Conservation (phyloP, 495 filamentous ascomycete species). For the Chaetomium fimeti region DNA sequence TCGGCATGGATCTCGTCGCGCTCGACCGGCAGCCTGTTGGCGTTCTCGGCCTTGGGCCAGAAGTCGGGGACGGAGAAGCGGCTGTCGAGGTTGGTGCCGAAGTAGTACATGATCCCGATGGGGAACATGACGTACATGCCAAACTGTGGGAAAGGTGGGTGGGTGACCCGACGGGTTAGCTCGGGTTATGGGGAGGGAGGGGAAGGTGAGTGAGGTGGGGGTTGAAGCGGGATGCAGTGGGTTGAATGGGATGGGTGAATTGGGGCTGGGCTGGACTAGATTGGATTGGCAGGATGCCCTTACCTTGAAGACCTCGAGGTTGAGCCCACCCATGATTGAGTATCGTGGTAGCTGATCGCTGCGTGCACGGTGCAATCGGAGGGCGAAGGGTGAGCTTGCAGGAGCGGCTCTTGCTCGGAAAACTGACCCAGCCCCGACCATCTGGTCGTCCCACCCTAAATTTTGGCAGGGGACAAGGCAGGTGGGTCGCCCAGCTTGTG, state of each 20-base stretch:
- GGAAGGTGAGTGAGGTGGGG: too few species aligned
- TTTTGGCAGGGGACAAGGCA: not conserved
- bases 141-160: constrained; percentile 57
- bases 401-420: constrained; percentile 42
- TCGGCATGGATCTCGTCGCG: constrained; percentile 81
- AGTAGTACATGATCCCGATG: constrained; percentile 99
- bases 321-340: constrained; percentile 69
- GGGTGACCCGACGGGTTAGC: not conserved
- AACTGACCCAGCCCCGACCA: not conserved
- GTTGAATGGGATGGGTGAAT: not conserved
- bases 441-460: constrained; percentile 11
- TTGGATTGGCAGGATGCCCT: constrained; percentile 7
- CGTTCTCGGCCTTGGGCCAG: constrained; percentile 85
- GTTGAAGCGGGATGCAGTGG: too few species aligned
- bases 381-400: constrained; percentile 44
- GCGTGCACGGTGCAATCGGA: not conserved
- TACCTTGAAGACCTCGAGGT: constrained; percentile 97
- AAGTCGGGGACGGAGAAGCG: constrained; percentile 86
- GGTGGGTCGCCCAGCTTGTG: constrained; percentile 17
- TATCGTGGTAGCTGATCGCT: not conserved
- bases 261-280: not conserved
- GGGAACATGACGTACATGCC: constrained; percentile 98
- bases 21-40: constrained; percentile 85
- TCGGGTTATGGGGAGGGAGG: not conserved
- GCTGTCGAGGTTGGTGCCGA: constrained; percentile 94